Conservation (phyloP, 139 green algal genomes). For the Haematococcus sp. region DNA sequence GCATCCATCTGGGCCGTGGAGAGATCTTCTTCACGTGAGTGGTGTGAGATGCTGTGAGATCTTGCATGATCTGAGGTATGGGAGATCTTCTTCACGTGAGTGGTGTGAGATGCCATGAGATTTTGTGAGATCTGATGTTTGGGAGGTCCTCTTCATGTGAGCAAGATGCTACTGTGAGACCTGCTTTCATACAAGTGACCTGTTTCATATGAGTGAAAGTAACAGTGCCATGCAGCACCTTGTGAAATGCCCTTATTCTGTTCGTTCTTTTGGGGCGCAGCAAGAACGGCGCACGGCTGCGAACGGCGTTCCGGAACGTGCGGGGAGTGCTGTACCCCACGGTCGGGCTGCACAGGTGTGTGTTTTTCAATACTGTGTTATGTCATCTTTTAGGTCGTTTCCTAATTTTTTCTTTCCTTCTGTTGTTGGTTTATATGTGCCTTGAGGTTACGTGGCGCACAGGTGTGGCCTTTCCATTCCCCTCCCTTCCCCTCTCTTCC, state of each 20-base stretch:
- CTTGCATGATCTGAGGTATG: too few species aligned
- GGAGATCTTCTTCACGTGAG: slow-evolving; percentile 94
- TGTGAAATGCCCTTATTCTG: too few species aligned
- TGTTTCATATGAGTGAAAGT: too few species aligned
- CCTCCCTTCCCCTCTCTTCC: too few species aligned
- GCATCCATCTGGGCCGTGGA: slow-evolving; percentile 66
- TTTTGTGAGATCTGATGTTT: too few species aligned
- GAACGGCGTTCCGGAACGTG: slow-evolving; percentile 67
- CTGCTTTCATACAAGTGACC: too few species aligned
- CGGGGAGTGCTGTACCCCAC: slow-evolving; percentile 70
- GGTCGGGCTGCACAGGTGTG: slow-evolving; percentile 80
- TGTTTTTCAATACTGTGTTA: not conserved
- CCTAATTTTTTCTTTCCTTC: not conserved
- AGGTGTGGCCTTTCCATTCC: too few species aligned
- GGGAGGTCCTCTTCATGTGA: slow-evolving; percentile 94
- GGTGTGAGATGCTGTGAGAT: not conserved
- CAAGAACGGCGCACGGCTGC: slow-evolving; percentile 81
- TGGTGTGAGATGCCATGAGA: too few species aligned
- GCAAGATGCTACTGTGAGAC: slow-evolving; percentile 1
- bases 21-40: slow-evolving; percentile 94
- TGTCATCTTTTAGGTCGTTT: not conserved
- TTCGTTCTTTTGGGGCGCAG: slow-evolving; percentile 31
- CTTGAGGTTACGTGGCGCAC: not conserved
- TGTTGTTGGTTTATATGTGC: not conserved
- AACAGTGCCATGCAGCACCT: too few species aligned